Evolutionary conservation across 2,329 filamentous ascomycete genomes (phyloP).

Genomic region (Trematosphaeria pertusa): DNA sequence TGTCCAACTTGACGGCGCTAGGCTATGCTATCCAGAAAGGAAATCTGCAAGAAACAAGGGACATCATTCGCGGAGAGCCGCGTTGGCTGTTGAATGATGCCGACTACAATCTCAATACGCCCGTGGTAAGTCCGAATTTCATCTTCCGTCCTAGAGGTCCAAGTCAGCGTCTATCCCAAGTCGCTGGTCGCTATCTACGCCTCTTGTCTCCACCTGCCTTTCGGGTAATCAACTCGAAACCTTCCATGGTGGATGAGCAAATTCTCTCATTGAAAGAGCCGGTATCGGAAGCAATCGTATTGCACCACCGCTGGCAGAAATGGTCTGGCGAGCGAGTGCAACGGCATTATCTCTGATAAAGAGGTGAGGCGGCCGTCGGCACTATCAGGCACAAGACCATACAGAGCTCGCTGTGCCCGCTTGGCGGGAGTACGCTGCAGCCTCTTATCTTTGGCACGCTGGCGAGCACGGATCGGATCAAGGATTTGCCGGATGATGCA

Average conservation of each 20-base stretch:
- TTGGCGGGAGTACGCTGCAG: conserved; percentile 30
- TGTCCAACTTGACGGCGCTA: conserved; percentile 74
- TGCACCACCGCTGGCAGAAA: conserved; percentile 16
- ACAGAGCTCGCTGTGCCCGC: conserved; percentile 29
- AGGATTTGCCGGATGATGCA: conserved; percentile 35
- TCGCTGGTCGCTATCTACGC: conserved; percentile 27
- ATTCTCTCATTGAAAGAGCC: conserved; percentile 20
- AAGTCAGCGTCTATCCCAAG: conserved; percentile 25
- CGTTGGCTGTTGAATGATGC: conserved; percentile 73
- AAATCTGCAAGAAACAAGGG: conserved; percentile 68
- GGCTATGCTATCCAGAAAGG: conserved; percentile 81
- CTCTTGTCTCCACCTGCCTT: conserved; percentile 22
- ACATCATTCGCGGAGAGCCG: conserved; percentile 72
- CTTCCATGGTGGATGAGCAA: conserved; percentile 10
- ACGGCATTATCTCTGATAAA: conserved; percentile 39
- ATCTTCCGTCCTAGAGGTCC: conserved; percentile 18
- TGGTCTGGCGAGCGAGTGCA: conserved; percentile 25
- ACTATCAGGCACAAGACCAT: conserved; percentile 26
- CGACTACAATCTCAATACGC: conserved; percentile 83
- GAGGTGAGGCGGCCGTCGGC: conserved; percentile 35
- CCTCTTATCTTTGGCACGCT: conserved; percentile 40
- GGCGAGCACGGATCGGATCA: conserved; percentile 29
- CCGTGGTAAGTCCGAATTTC: conserved; percentile 49
- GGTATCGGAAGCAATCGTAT: conserved; percentile 34
- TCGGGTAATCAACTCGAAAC: conserved; percentile 9